Evolutionary conservation across 192 early-diverging fungal genomes (phyloP), one percentile per base, ranked within the genome.

Genomic region (Diversispora epigaea): DNA sequence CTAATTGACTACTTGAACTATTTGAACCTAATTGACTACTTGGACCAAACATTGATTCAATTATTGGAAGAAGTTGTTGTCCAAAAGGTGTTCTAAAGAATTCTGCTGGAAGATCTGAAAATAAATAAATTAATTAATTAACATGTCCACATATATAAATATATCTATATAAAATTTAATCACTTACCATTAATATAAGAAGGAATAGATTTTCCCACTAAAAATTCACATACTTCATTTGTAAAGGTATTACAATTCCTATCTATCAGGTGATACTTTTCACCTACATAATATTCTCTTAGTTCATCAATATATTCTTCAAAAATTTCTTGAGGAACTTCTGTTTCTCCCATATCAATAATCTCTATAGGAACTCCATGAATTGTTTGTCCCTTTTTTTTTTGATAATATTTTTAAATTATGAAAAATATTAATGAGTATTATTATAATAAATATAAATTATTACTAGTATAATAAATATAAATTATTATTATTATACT

Each of bases 181-280:
- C 45, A 61, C 40, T 73, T 47, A 73, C 71, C 86, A 10, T 86
- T 91, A 45, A 96, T 96, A 52, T 91, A 83, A 22, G 66, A 57
- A 3, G 95, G 95, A 71, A 96, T 96, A 4, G 78, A 74, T 69
- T 80, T 78, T 22, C 93, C 95, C 0, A 90, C 89, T 44, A 96
- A 83, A 73, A 95, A 94, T 61, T 93, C 84, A 76, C 93, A 93
- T 0, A 94, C 79, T 64, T 92, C 90, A 65, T 91, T 88, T 10
- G 89, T 85, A 64, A 94, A 93, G 15, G 80, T 88, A 76, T 92
- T 96, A 86, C 95, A 96, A 80, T 96, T 96, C 79, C 93, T 91
- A 71, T 96, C 89, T 32, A 96, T 82, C 43, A 96, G 76, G 82
- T 95, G 93, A 77, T 96, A 96, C 56, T 89, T 88, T 41, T 91